Conservation (phyloP, 495 filamentous ascomycete genomes). For the Polyplosphaeria fusca region DNA sequence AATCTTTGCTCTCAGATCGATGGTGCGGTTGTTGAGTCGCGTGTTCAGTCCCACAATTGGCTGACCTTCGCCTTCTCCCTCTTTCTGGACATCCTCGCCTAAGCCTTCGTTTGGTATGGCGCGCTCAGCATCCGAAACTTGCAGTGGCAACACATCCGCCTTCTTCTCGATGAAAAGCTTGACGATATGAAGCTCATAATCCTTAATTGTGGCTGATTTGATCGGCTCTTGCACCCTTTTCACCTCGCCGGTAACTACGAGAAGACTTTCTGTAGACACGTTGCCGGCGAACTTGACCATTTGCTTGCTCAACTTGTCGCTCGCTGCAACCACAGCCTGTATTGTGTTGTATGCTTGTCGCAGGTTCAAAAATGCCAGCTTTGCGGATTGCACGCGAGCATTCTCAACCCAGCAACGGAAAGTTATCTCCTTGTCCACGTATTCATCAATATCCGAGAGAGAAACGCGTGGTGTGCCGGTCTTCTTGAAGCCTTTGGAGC, state of each 20-base stretch:
- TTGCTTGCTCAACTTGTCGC: conserved; percentile 56
- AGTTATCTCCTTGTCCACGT: conserved; percentile 36
- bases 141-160: conserved; percentile 64
- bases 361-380: conserved; percentile 47
- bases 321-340: conserved; percentile 47
- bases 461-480: conserved; percentile 29
- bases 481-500: conserved; percentile 35
- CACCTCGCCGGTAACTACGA: conserved; percentile 72
- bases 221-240: conserved; percentile 72
- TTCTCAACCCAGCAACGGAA: conserved; percentile 44
- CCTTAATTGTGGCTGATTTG: conserved; percentile 70
- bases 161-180: conserved; percentile 73
- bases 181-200: conserved; percentile 76
- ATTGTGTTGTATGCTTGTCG: conserved; percentile 39
- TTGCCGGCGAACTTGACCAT: conserved; percentile 88
- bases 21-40: conserved; percentile 45
- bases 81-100: conserved; percentile 36
- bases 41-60: conserved; percentile 45
- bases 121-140: conserved; percentile 44
- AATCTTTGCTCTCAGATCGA: conserved; percentile 43
- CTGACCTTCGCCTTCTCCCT: conserved; percentile 31
- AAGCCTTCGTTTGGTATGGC: conserved; percentile 40
- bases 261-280: conserved; percentile 74
- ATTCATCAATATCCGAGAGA: conserved; percentile 31
- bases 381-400: conserved; percentile 44